Conservation (phyloP, 2,329 filamentous ascomycete species). For the Aspergillus caelatus region DNA sequence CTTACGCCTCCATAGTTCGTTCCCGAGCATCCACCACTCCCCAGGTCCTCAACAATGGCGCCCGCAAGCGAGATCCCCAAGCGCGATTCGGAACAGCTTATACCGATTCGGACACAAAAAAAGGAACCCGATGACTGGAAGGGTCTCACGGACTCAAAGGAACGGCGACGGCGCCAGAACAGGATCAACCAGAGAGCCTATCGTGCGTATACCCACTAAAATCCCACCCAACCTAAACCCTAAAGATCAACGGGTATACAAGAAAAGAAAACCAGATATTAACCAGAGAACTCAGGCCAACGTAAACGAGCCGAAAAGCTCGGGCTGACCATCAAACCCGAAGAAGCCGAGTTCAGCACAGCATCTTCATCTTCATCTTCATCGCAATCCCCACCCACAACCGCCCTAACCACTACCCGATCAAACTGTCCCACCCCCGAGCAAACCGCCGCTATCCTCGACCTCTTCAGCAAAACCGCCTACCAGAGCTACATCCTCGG, state of each 20-base stretch:
- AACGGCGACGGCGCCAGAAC: slow-evolving; percentile 33
- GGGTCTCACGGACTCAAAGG: slow-evolving; percentile 26
- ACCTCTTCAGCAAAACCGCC: slow-evolving; percentile 22
- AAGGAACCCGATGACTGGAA: slow-evolving; percentile 23
- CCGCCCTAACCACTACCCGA: background rate
- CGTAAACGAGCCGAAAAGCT: slow-evolving; percentile 19
- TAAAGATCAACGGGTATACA: background rate
- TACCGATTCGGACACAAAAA: background rate
- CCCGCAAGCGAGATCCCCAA: background rate
- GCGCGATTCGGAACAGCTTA: background rate
- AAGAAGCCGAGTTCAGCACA: background rate
- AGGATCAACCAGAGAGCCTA: slow-evolving; percentile 32
- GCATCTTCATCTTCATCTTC: background rate
- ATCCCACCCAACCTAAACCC: background rate
- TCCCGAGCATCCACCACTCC: background rate
- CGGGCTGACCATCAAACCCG: background rate
- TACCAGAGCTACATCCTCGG: slow-evolving; percentile 27
- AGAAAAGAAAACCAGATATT: background rate
- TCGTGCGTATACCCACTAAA: slow-evolving; percentile 20
- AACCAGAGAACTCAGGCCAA: slow-evolving; percentile 16
- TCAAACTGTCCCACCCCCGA: slow-evolving; percentile 3
- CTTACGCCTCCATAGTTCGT: background rate
- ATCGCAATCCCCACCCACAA: background rate
- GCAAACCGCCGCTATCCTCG: slow-evolving; percentile 9
- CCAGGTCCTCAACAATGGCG: background rate